Evolutionary conservation across 768 basidiomycete genomes (phyloP).

Genomic region (Podaxis sp.): DNA sequence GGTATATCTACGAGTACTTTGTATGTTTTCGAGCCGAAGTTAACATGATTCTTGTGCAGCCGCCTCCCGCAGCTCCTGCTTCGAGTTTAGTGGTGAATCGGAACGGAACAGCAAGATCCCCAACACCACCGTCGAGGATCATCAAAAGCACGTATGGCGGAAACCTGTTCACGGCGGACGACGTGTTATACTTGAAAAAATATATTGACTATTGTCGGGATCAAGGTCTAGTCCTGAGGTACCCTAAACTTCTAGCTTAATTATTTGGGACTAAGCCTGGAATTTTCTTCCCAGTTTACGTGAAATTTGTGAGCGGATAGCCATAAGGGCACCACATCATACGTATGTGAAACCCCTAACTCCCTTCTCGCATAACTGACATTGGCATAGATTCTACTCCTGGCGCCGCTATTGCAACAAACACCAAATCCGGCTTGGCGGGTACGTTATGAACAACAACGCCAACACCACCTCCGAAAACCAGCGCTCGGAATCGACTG

Average conservation of each 20-base stretch:
- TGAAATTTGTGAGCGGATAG: slow-evolving; percentile 86
- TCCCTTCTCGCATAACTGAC: slow-evolving; percentile 3
- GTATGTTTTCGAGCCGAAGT: slow-evolving; percentile 4
- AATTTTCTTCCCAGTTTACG: slow-evolving; percentile 45
- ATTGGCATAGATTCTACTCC: slow-evolving; percentile 70
- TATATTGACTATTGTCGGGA: slow-evolving; percentile 92
- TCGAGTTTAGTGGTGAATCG: slow-evolving; percentile 67
- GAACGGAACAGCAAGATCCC: slow-evolving; percentile 72
- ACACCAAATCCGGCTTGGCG: slow-evolving; percentile 86
- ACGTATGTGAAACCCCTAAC: slow-evolving; percentile 51
- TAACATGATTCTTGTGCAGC: slow-evolving; percentile 31
- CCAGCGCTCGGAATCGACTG: slow-evolving; percentile 41
- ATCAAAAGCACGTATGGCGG: slow-evolving; percentile 91
- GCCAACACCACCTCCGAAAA: neutral
- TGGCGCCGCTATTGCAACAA: slow-evolving; percentile 94
- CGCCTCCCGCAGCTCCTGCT: slow-evolving; percentile 64
- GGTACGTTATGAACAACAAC: slow-evolving; percentile 74
- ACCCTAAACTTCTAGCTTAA: slow-evolving; percentile 7
- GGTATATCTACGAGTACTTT: slow-evolving; percentile 31
- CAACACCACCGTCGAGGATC: slow-evolving; percentile 79
- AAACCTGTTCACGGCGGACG: slow-evolving; percentile 83
- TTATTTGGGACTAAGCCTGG: neutral
- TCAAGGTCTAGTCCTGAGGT: slow-evolving; percentile 82
- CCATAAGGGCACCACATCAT: slow-evolving; percentile 88
- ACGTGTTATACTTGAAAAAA: slow-evolving; percentile 79